Evolutionary conservation across 208 protist species (phyloP), one percentile per base, ranked within the genome.

Genomic region (Kentomonas sorsogonicus): DNA sequence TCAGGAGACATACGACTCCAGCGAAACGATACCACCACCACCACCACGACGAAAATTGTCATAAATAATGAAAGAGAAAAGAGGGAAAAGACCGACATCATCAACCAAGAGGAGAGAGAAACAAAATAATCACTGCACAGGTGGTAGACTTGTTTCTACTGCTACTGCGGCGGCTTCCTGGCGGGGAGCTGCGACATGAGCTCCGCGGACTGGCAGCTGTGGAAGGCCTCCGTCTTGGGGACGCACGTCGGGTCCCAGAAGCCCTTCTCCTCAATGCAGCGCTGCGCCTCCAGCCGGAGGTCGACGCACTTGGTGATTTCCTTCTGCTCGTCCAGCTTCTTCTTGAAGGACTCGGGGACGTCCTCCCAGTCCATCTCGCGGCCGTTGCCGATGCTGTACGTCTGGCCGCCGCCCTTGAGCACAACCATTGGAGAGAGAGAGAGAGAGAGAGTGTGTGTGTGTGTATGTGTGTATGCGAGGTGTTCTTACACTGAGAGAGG

Each of bases 361-460:
- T 88, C 84, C 34, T 86, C 79, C 80, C 84, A 91, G 41, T 80
- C 64, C 67, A 91, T 77, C 55, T 84, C 62, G n/a, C 72, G 63
- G 0, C 84, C 84, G 58, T 84, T 91, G 22, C 79, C 74, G 31
- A 91, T 74, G 34, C 65, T 48, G 58, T 91, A 91, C 38, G 84
- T 79, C 67, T 72, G 53, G 2, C 84, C 84, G n/a, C 79, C 79
- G 18, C 84, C 84, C 50, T 91, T 91, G 41, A 91, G 48, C 26
- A 86, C 72, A 9, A 91, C 84, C 84, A 91, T 91, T 20, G 38
- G 34, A 65, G 33, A 65, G 36, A 22, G 47, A 72, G 22, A 53
- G 56, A 43, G 38, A 44, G n/a, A 31, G 22, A 2, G n/a, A 6
- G 53, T 40, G 55, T 36, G 29, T 55, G 25, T 56, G 29, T 48